phyloP scores from a whole-genome alignment of 2,329 filamentous ascomycete species.

The Neonectria ditissima region DNA sequence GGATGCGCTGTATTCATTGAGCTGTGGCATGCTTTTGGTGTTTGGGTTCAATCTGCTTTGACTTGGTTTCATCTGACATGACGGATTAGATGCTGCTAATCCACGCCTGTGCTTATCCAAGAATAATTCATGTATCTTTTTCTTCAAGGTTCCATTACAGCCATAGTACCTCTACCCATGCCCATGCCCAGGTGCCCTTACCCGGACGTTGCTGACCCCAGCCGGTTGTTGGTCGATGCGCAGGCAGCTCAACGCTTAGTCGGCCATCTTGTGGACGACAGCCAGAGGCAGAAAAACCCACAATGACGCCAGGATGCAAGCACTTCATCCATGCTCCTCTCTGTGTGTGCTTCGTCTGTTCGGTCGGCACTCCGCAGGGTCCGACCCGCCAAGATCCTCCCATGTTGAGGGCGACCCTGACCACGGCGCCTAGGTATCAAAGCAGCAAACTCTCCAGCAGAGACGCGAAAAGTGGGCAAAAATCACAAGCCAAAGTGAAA shows the following conservation, averaged over 20 bases:
- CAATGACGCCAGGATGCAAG: constrained; percentile 25
- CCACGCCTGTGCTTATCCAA: no score
- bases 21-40: not conserved
- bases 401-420: no score
- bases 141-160: no score
- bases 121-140: no score
- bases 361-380: not conserved
- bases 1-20: not conserved
- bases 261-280: no score
- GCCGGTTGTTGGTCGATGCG: not conserved
- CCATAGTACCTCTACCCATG: not conserved
- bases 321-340: not conserved
- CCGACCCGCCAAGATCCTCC: not conserved
- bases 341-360: not conserved
- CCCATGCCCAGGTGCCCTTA: not conserved
- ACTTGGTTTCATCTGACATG: not conserved
- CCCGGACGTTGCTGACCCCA: not conserved
- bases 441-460: not conserved
- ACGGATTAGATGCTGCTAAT: no score
- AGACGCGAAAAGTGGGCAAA: not conserved
- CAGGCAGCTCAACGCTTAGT: no score
- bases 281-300: not conserved
- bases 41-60: not conserved
- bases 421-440: not conserved
- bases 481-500: not conserved